Conservation (phyloP, 176 grass and related monocot genomes). For the Pontederia crassipes region DNA sequence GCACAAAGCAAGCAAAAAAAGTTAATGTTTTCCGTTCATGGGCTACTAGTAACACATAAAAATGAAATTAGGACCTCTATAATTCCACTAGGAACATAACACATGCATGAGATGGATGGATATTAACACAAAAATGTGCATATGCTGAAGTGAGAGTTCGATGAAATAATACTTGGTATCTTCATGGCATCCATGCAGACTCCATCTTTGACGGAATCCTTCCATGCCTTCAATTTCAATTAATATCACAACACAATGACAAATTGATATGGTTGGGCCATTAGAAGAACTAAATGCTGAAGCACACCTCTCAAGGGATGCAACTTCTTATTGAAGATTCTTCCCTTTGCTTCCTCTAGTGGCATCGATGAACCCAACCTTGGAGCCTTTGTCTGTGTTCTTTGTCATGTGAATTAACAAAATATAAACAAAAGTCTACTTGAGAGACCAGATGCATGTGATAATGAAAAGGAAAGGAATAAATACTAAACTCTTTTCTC, state of each 20-base stretch:
- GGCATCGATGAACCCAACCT: conserved; percentile 76
- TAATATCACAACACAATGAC: too few relatives aligned
- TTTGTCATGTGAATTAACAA: conserved; percentile 47
- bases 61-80: not conserved
- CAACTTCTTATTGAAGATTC: conserved; percentile 58
- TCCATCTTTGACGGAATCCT: conserved; percentile 20
- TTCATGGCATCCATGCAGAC: conserved; percentile 18
- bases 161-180: conserved; percentile 12
- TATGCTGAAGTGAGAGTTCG: not conserved
- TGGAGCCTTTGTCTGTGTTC: conserved; percentile 67
- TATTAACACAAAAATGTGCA: not conserved
- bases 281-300: not conserved
- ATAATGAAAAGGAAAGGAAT: not conserved
- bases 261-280: conserved; percentile 1
- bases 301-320: conserved; percentile 60
- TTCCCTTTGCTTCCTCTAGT: conserved; percentile 57
- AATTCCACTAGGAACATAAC: not conserved
- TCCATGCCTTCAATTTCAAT: conserved; percentile 15
- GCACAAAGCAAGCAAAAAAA: not conserved
- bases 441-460: not conserved
- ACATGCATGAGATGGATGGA: not conserved
- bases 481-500: conserved; percentile 52
- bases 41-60: not conserved
- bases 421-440: conserved; percentile 1
- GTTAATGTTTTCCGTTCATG: not conserved